Evolutionary conservation across 2,329 filamentous ascomycete genomes (phyloP).

Genomic region (Trichophyton rubrum): DNA sequence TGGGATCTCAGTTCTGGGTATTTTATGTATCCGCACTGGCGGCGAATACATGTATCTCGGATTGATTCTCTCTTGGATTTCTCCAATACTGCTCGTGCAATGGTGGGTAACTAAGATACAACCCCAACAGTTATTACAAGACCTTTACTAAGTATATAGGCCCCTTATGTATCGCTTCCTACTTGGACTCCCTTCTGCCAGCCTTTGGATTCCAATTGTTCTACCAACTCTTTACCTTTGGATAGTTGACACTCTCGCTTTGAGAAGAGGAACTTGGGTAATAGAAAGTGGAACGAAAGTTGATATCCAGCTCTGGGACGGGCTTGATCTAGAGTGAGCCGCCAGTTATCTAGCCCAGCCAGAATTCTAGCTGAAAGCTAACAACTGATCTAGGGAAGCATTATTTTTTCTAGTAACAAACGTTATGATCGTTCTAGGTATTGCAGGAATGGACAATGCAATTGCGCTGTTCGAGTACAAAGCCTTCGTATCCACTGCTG

Average conservation of each 20-base stretch:
- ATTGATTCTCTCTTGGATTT: neutral
- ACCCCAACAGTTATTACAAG: too few relatives aligned
- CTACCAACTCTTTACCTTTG: neutral
- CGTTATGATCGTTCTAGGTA: neutral
- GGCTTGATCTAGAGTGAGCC: neutral
- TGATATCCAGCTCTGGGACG: neutral
- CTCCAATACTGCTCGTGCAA: neutral
- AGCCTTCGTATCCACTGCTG: neutral
- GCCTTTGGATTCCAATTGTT: neutral
- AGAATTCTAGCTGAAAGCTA: neutral
- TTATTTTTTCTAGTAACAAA: neutral
- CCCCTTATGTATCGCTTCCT: neutral
- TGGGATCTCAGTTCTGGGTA: neutral
- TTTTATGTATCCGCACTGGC: neutral
- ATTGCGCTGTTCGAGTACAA: neutral
- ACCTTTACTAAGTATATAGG: neutral
- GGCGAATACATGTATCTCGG: neutral
- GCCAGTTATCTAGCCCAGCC: neutral
- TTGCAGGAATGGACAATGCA: neutral
- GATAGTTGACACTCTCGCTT: neutral
- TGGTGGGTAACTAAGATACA: neutral
- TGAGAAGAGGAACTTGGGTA: neutral
- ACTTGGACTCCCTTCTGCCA: neutral
- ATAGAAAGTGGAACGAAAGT: neutral
- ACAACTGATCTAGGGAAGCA: neutral